These are phyloP conservation scores for Simplicillium aogashimaense DNA, from an alignment of 2,329 filamentous ascomycete genomes.

Conservation along the genomic window DNA sequence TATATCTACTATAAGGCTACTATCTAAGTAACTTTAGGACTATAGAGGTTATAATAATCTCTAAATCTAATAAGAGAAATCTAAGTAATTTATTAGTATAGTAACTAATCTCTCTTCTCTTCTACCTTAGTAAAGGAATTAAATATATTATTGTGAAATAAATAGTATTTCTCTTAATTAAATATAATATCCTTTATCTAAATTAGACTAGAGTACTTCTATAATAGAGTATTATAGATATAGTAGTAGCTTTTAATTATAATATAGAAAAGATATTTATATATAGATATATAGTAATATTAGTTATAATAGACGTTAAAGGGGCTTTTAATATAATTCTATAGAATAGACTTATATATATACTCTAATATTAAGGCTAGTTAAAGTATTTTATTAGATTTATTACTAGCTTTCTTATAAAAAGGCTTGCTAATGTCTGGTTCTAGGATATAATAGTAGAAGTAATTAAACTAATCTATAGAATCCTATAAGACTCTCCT, in stretches of 20 bases:
- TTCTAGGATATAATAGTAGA: slow-evolving; percentile 1
- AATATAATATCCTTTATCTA: slow-evolving; percentile 10
- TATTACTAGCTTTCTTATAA: slow-evolving; percentile 2
- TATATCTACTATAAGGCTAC: slow-evolving; percentile 6
- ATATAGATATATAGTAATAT: slow-evolving; percentile 1
- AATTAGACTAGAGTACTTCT: slow-evolving; percentile 13
- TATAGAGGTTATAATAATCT: slow-evolving; percentile 14
- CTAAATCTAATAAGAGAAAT: slow-evolving; percentile 13
- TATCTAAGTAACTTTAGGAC: slow-evolving; percentile 11
- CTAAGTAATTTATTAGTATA: slow-evolving; percentile 9
- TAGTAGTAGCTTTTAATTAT: slow-evolving; percentile 9
- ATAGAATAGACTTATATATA: slow-evolving; percentile 1
- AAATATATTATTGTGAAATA: slow-evolving; percentile 13
- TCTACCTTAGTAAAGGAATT: slow-evolving; percentile 15
- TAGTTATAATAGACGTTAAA: slow-evolving; percentile 5
- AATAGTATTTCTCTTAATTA: slow-evolving; percentile 10
- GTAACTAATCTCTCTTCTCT: slow-evolving; percentile 15
- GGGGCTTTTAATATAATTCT: slow-evolving; percentile 6
- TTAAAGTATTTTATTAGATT: neutral
- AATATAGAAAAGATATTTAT: slow-evolving; percentile 11
- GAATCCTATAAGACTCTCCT: slow-evolving; percentile 4
- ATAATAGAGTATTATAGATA: slow-evolving; percentile 10
- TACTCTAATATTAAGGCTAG: slow-evolving; percentile 4
- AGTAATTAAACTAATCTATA: neutral
- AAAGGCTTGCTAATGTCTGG: slow-evolving; percentile 1